Base-by-base conservation (phyloP, 768 basidiomycete species). In the Collybia nuda region DNA sequence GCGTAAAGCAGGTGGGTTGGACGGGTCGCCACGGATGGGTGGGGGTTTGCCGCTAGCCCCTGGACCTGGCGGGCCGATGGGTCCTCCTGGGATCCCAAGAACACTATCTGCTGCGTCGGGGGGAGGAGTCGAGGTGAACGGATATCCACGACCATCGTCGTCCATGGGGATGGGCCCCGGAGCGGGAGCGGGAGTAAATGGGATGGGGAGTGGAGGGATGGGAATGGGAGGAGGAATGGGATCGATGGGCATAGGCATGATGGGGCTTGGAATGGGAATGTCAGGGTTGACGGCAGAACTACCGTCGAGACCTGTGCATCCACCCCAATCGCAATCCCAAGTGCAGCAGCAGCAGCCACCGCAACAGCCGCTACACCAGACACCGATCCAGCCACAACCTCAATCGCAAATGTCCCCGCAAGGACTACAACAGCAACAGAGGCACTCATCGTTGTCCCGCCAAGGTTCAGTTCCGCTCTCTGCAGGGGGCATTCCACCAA, bases 1-100 rank as follows among this genome's bases (percentile, higher is more conserved):
- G 47, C 56, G 67, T 14, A 68, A 67, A 44, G 58, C 59, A 0
- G 32, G 32, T 32, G 57, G 55, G 28, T 51, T 59, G 47, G 63
- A 62, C 22, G 61, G 56, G 19, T 62, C 64, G 19, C 61, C 62
- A 8, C 44, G 58, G 22, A 45, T 56, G 38, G 22, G 41, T 19
- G 44, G 50, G 32, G 42, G 44, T 7, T 22, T 48, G 22, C 50
- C 51, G 28, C 19, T 28, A 2, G 40, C 39, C 19, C 39, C 22
- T 35, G 49, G 44, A 6, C 37, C n/a, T 21, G 46, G 44, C 7
- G 47, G 51, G 1, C 40, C 47, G 18, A 64, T 64, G 63, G 63
- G 59, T 3, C 63, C 63, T 0, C 61, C 62, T 19, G 54, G 53
- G 7, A 44, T 60, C 3, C 62, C 60, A 9, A 50, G 60, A 24